These are phyloP conservation scores for Kwoniella mangroviensis DNA, from an alignment of 768 basidiomycete species.

Conservation along the genomic window DNA sequence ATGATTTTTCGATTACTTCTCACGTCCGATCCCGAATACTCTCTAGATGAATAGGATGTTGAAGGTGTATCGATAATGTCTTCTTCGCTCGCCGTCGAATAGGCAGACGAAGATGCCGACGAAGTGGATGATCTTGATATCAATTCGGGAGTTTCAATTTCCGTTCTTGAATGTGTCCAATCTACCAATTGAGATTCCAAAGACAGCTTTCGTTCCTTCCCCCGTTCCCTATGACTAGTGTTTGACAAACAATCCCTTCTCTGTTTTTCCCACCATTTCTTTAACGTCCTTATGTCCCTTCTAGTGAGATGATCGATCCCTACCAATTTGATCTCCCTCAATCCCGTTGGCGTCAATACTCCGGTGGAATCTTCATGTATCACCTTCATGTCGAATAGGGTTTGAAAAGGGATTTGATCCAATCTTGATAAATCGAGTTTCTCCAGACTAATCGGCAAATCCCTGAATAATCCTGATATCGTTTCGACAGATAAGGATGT, in stretches of 20 bases:
- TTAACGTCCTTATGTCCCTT: slow-evolving; percentile 39
- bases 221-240: not conserved
- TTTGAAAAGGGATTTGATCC: slow-evolving; percentile 35
- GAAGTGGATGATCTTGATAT: not conserved
- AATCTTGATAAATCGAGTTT: slow-evolving; percentile 39
- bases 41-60: slow-evolving; percentile 5
- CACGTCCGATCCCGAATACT: not conserved
- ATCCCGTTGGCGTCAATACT: slow-evolving; percentile 7
- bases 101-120: not conserved
- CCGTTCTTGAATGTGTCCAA: not conserved
- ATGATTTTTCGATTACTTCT: slow-evolving; percentile 2
- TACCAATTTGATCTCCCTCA: slow-evolving; percentile 43
- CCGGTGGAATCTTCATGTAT: not conserved
- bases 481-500: slow-evolving; percentile 13
- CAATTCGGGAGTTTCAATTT: slow-evolving; percentile 9
- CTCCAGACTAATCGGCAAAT: slow-evolving; percentile 30
- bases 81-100: not conserved
- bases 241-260: slow-evolving; percentile 13
- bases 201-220: not conserved
- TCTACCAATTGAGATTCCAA: not conserved
- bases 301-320: slow-evolving; percentile 51
- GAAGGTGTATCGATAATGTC: not conserved
- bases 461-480: slow-evolving; percentile 30
- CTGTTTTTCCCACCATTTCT: slow-evolving; percentile 44
- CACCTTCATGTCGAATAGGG: slow-evolving; percentile 32